Base-by-base conservation (phyloP, 169 alveolate species). In the Plasmodium malariae region DNA sequence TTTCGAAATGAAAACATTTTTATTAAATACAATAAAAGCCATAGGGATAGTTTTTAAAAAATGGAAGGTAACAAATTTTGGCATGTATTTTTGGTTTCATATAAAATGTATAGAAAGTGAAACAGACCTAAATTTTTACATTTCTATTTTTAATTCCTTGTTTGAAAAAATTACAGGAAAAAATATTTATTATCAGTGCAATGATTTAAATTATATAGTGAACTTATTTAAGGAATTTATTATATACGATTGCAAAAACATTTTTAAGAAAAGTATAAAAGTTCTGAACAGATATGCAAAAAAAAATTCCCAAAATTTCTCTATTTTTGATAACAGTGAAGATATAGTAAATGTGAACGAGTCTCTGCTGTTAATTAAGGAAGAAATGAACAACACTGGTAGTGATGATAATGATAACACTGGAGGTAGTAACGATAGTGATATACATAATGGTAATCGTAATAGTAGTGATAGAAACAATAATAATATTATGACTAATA, bases 161-260 rank as follows among this genome's bases (percentile, higher is more conserved):
- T 78, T 78, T 78, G 49, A 78, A 78, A 63, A 62, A 63, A 78
- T 78, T 19, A 78, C 89, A 63, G 89, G 89, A 1, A 78, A 62
- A 78, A 69, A 54, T 48, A 78, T 78, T n/a, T 37, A 78, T 48
- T 78, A 43, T 9, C 89, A 78, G 48, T 9, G 34, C 7, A 78
- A 78, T 55, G 80, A 78, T 48, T 9, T 78, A 32, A 45, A 78
- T 19, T 26, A 32, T 9, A 54, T 78, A 30, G 76, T 78, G n/a
- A 63, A 28, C 7, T 14, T 78, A 63, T 78, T 78, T 14, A 78
- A 78, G 36, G 89, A 78, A 32, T 78, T 78, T 54, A 48, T 30
- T 45, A 48, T 78, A 9, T 78, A 78, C 40, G 89, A 78, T 48
- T 78, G 89, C 32, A 78, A 78, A 37, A 43, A 78, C 63, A 65